Evolutionary conservation across 108 stramenopile genomes (phyloP).

Genomic region (Pinguiococcus pyrenoidosus): DNA sequence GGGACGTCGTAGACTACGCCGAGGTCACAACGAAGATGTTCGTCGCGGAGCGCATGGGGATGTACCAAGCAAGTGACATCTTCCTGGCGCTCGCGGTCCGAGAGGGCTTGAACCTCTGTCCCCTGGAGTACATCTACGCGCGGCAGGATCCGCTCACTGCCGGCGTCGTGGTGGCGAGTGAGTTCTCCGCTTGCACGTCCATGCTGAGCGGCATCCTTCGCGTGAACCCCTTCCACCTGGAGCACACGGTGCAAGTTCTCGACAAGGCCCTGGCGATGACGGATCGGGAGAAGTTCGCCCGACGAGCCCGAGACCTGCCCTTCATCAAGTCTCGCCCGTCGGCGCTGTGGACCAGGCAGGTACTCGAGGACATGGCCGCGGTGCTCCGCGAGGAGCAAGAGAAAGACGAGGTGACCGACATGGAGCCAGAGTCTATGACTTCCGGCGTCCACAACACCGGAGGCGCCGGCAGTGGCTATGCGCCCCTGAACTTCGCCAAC

Average conservation of each 20-base stretch:
- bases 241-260: constrained; percentile 64
- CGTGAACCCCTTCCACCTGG: constrained; percentile 92
- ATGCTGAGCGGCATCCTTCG: constrained; percentile 90
- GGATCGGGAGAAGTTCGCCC: constrained; percentile 50
- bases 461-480: constrained; percentile 16
- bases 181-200: constrained; percentile 85
- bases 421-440: no score
- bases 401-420: constrained; percentile 46
- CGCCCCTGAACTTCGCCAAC: no score
- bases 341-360: constrained; percentile 85
- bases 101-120: constrained; percentile 89
- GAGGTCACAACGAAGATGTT: neutral
- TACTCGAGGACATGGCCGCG: constrained; percentile 67
- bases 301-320: constrained; percentile 82
- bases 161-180: constrained; percentile 88
- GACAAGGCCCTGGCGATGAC: constrained; percentile 84
- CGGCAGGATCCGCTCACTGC: constrained; percentile 27
- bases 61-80: constrained; percentile 70
- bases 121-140: constrained; percentile 87
- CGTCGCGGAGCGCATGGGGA: constrained; percentile 65
- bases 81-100: constrained; percentile 74
- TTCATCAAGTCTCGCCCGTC: constrained; percentile 87
- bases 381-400: constrained; percentile 19
- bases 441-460: no score
- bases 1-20: constrained; percentile 6